Conservation (phyloP, 2,329 filamentous ascomycete genomes). For the Xylariaceae sp. region DNA sequence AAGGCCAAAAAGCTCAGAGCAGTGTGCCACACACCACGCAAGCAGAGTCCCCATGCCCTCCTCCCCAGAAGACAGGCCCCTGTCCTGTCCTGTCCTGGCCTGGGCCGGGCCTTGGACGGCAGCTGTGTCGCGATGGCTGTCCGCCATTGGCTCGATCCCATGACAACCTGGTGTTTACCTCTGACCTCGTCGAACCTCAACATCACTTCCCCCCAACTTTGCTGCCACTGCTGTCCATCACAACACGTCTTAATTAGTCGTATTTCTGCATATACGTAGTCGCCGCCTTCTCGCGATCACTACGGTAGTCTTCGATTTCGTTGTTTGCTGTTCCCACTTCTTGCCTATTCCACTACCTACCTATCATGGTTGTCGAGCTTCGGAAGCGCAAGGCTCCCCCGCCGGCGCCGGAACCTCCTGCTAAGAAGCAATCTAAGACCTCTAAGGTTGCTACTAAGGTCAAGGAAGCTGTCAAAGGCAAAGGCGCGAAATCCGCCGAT, state of each 20-base stretch:
- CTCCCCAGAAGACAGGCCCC: not conserved
- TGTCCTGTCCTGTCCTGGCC: not conserved
- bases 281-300: not conserved
- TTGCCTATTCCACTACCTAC: conserved; percentile 2
- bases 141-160: conserved; percentile 2
- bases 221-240: conserved; percentile 3
- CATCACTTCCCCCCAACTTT: conserved; percentile 3
- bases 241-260: not conserved
- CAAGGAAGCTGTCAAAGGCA: conserved; percentile 30
- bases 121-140: conserved; percentile 1
- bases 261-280: not conserved
- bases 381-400: conserved; percentile 42
- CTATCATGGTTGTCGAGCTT: conserved; percentile 37
- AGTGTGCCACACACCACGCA: not conserved
- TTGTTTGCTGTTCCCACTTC: not conserved
- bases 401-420: conserved; percentile 33
- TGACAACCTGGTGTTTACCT: conserved; percentile 13
- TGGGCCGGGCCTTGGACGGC: not conserved
- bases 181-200: conserved; percentile 13
- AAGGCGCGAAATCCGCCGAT: conserved; percentile 20
- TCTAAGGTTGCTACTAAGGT: conserved; percentile 34
- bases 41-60: not conserved
- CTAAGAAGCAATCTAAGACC: conserved; percentile 37
- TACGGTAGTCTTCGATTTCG: conserved; percentile 3
- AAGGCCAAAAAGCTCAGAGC: not conserved